Evolutionary conservation across 768 basidiomycete species (phyloP).

Genomic region (Lentinula raphanica): DNA sequence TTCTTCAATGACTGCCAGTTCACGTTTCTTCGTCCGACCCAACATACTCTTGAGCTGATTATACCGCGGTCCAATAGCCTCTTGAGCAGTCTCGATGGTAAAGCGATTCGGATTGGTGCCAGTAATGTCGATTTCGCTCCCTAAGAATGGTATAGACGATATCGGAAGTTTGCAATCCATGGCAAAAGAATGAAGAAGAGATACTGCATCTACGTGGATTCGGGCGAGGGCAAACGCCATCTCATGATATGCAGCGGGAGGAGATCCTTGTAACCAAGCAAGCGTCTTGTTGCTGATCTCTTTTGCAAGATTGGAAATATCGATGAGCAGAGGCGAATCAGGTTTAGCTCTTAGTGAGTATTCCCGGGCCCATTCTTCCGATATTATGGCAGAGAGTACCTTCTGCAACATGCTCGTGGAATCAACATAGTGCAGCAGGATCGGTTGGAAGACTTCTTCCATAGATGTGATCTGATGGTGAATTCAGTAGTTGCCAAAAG

Average conservation of each 20-base stretch:
- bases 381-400: slow-evolving; percentile 75
- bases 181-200: slow-evolving; percentile 76
- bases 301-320: slow-evolving; percentile 53
- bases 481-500: not conserved
- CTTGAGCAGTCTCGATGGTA: slow-evolving; percentile 71
- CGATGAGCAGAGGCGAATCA: slow-evolving; percentile 38
- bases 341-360: slow-evolving; percentile 28
- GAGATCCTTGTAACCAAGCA: slow-evolving; percentile 64
- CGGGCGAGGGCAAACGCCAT: slow-evolving; percentile 78
- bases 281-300: slow-evolving; percentile 68
- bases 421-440: slow-evolving; percentile 73
- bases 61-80: slow-evolving; percentile 67
- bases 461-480: slow-evolving; percentile 30
- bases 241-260: slow-evolving; percentile 84
- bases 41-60: slow-evolving; percentile 68
- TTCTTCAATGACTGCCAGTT: slow-evolving; percentile 68
- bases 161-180: slow-evolving; percentile 84
- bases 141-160: slow-evolving; percentile 74
- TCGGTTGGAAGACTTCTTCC: slow-evolving; percentile 68
- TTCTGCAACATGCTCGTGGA: slow-evolving; percentile 92
- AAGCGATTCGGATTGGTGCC: slow-evolving; percentile 63
- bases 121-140: slow-evolving; percentile 71
- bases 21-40: slow-evolving; percentile 73
- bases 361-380: slow-evolving; percentile 87
- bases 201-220: slow-evolving; percentile 73